phyloP scores from a whole-genome alignment of 2,329 filamentous ascomycete species.

The Clarireedia hainanense region DNA sequence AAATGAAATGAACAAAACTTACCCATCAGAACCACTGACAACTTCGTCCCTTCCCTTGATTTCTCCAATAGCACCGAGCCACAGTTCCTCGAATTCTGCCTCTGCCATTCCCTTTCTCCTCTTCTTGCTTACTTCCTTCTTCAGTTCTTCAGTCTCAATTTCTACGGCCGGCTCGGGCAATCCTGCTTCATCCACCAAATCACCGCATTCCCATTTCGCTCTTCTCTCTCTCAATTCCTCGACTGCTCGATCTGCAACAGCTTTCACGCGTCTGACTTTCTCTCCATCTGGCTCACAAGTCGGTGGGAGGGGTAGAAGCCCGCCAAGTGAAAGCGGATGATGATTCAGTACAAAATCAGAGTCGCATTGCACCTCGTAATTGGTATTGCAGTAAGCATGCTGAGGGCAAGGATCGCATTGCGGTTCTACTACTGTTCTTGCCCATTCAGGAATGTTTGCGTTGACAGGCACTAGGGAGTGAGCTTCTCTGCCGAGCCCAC shows the following conservation, averaged over 20 bases:
- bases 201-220: conserved; percentile 86
- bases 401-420: conserved; percentile 83
- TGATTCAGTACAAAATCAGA: conserved; percentile 77
- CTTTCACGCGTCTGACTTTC: conserved; percentile 78
- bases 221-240: conserved; percentile 79
- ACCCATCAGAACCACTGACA: conserved; percentile 42
- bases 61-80: conserved; percentile 65
- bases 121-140: conserved; percentile 66
- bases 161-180: conserved; percentile 52
- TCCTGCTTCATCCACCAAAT: conserved; percentile 54
- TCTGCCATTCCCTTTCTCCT: conserved; percentile 77
- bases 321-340: conserved; percentile 76
- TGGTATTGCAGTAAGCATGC: conserved; percentile 80
- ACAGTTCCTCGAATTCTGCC: conserved; percentile 87
- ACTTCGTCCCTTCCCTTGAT: conserved; percentile 57
- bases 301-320: conserved; percentile 75
- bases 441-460: conserved; percentile 62
- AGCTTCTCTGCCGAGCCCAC: conserved; percentile 67
- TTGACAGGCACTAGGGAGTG: conserved; percentile 38
- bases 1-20: conserved; percentile 32
- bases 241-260: conserved; percentile 79
- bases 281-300: conserved; percentile 93
- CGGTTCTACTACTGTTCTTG: conserved; percentile 62
- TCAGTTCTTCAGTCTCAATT: conserved; percentile 62
- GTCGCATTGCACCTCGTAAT: conserved; percentile 74